These are phyloP conservation scores for Pholiota molesta DNA, from an alignment of 768 basidiomycete species.

Conservation along the genomic window DNA sequence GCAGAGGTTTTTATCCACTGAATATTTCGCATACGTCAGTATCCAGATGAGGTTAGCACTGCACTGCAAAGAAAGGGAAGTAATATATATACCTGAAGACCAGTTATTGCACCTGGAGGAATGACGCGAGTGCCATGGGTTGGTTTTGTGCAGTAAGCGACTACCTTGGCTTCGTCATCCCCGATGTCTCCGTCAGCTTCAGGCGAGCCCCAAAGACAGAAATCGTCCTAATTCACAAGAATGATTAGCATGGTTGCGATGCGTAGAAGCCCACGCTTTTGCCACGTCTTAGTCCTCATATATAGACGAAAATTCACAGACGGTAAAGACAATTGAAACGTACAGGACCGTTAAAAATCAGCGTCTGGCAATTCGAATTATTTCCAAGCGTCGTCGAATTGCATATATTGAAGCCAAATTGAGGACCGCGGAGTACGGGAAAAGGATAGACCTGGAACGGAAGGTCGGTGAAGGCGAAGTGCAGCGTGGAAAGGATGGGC, in stretches of 20 bases:
- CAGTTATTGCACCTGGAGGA: slow-evolving; percentile 60
- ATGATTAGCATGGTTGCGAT: neutral
- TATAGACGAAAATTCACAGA: too few relatives aligned
- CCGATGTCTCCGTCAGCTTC: slow-evolving; percentile 55
- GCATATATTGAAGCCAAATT: slow-evolving; percentile 69
- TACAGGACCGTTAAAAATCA: slow-evolving; percentile 44
- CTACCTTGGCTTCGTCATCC: slow-evolving; percentile 66
- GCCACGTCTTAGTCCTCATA: too few relatives aligned
- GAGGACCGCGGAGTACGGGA: slow-evolving; percentile 38
- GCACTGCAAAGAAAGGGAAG: too few relatives aligned
- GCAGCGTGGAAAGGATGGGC: slow-evolving; percentile 22
- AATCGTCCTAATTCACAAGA: slow-evolving; percentile 43
- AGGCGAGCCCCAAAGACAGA: slow-evolving; percentile 65
- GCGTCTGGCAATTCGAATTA: slow-evolving; percentile 63
- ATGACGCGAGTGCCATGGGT: slow-evolving; percentile 72
- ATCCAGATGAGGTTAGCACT: too few relatives aligned
- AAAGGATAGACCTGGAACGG: slow-evolving; percentile 22
- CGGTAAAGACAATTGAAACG: too few relatives aligned
- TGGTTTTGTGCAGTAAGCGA: slow-evolving; percentile 73
- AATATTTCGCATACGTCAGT: too few relatives aligned
- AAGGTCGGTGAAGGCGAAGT: slow-evolving; percentile 19
- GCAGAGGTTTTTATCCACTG: slow-evolving; percentile 48
- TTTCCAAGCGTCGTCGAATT: slow-evolving; percentile 69
- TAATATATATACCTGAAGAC: slow-evolving; percentile 51
- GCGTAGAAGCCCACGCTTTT: too few relatives aligned